Conservation (phyloP, 768 basidiomycete species). For the Kwoniella pini region DNA sequence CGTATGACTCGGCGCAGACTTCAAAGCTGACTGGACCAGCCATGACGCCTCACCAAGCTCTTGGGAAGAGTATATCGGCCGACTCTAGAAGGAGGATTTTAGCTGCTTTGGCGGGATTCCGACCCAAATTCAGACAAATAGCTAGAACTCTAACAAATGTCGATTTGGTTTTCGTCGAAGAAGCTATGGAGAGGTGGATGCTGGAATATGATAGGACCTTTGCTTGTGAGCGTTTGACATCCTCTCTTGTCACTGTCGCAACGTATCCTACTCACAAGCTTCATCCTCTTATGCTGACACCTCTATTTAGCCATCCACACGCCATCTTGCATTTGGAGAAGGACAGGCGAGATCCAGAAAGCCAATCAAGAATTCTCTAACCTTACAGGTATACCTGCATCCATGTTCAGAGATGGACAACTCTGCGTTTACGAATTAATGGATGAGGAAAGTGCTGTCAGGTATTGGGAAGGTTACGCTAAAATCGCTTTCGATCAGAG, state of each 20-base stretch:
- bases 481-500: slow-evolving; percentile 50
- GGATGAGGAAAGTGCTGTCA: slow-evolving; percentile 94
- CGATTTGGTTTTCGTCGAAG: slow-evolving; percentile 95
- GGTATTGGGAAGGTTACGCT: slow-evolving; percentile 99
- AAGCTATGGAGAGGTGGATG: slow-evolving; percentile 91
- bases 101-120: slow-evolving; percentile 66
- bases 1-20: neutral
- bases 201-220: slow-evolving; percentile 86
- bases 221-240: slow-evolving; percentile 54
- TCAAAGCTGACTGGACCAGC: neutral
- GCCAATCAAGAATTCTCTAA: slow-evolving; percentile 95
- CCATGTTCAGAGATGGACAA: slow-evolving; percentile 68
- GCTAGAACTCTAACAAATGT: slow-evolving; percentile 50
- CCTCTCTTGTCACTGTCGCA: too few relatives aligned
- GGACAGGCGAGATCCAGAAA: slow-evolving; percentile 98
- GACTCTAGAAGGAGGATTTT: slow-evolving; percentile 90
- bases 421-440: slow-evolving; percentile 97
- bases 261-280: too few relatives aligned
- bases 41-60: slow-evolving; percentile 15
- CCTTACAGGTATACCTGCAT: slow-evolving; percentile 65
- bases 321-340: slow-evolving; percentile 91
- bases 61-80: slow-evolving; percentile 69
- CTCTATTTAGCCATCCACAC: slow-evolving; percentile 85
- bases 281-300: slow-evolving; percentile 54
- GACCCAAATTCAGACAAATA: slow-evolving; percentile 57